Conservation (phyloP, 1,139 yeast genomes). For the Kodamaea sp. region DNA sequence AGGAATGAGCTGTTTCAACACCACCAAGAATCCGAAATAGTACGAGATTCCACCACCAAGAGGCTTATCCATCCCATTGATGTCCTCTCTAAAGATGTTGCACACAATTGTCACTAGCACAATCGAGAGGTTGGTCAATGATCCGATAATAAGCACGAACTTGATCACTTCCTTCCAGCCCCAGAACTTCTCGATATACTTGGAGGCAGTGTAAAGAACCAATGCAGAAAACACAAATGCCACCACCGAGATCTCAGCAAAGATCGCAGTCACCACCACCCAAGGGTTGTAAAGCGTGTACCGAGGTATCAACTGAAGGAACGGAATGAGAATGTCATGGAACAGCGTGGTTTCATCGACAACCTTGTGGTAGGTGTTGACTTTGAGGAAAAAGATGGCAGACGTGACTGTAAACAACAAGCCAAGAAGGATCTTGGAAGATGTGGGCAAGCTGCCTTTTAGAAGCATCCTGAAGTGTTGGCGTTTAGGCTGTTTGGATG, state of each 20-base stretch:
- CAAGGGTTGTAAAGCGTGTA: conserved; percentile 66
- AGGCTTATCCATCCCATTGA: conserved; percentile 44
- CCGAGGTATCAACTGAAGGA: conserved; percentile 70
- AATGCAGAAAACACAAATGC: conserved; percentile 50
- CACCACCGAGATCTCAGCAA: conserved; percentile 63
- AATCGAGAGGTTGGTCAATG: conserved; percentile 44
- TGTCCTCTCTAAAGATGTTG: conserved; percentile 40
- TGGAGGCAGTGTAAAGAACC: conserved; percentile 54
- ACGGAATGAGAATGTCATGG: conserved; percentile 54
- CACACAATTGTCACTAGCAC: conserved; percentile 37
- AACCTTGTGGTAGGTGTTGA: conserved; percentile 17
- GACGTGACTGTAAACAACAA: conserved; percentile 24
- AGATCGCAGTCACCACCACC: conserved; percentile 71
- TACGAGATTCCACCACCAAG: conserved; percentile 76
- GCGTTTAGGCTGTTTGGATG: not conserved
- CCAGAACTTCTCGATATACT: conserved; percentile 56
- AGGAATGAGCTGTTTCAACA: conserved; percentile 84
- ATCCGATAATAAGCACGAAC: conserved; percentile 58
- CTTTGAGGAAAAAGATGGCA: conserved; percentile 30
- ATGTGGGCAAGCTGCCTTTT: conserved; percentile 20
- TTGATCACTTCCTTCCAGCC: conserved; percentile 60
- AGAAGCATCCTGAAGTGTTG: conserved; percentile 8
- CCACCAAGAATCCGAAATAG: conserved; percentile 76
- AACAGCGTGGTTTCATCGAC: conserved; percentile 17
- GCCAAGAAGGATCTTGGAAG: conserved; percentile 31